Evolutionary conservation across 73 alveolate species (phyloP).

Genomic region (Uronychia binucleata): DNA sequence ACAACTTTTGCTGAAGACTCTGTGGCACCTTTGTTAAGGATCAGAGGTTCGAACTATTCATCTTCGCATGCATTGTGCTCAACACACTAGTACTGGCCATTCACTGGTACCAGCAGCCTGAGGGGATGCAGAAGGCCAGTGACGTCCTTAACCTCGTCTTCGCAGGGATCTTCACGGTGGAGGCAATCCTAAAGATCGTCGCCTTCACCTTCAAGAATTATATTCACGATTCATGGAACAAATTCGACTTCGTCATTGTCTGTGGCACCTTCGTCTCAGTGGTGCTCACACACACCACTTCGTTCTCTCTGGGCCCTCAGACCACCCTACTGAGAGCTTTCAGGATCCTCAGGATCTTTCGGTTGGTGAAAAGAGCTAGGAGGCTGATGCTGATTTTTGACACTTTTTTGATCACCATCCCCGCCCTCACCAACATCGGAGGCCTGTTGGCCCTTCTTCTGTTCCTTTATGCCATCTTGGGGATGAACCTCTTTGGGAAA

Average conservation of each 20-base stretch:
- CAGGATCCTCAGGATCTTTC: conserved; percentile 36
- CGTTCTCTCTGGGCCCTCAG: background rate
- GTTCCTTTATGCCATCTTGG: conserved; percentile 51
- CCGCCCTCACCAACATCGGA: conserved; percentile 61
- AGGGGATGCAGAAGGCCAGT: conserved; percentile 8
- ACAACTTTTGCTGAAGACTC: background rate
- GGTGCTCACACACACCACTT: background rate
- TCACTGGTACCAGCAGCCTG: conserved; percentile 21
- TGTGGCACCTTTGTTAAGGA: conserved; percentile 1
- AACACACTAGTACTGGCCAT: conserved; percentile 33
- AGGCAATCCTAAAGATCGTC: conserved; percentile 76
- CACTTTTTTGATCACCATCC: conserved; percentile 41
- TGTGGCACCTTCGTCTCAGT: background rate
- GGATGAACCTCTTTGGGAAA: conserved; percentile 46
- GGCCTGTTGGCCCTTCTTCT: conserved; percentile 44
- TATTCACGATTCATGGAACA: conserved; percentile 85
- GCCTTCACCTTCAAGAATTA: conserved; percentile 82
- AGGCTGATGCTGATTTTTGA: conserved; percentile 13
- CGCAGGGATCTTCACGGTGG: conserved; percentile 86
- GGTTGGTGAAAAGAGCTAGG: conserved; percentile 34
- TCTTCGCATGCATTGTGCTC: conserved; percentile 21
- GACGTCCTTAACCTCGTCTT: conserved; percentile 73
- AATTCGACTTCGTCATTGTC: conserved; percentile 91
- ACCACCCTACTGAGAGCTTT: conserved; percentile 48
- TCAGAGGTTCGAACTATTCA: conserved; percentile 19